phyloP scores from a whole-genome alignment of 768 basidiomycete genomes.

The Hypholoma sublateritium region DNA sequence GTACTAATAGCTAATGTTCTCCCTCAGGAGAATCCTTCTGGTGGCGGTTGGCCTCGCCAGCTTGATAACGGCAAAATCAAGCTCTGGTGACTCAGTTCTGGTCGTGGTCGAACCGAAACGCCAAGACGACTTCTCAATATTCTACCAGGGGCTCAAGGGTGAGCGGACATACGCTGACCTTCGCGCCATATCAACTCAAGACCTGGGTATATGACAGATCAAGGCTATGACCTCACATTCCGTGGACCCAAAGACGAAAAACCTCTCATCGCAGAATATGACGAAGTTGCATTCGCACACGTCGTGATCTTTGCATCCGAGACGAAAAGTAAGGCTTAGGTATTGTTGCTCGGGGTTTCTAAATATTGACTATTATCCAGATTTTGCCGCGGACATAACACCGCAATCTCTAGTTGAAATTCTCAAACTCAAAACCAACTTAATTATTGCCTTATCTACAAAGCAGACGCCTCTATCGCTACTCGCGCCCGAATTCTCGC shows the following conservation, averaged over 20 bases:
- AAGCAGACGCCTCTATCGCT: constrained; percentile 73
- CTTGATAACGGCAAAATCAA: constrained; percentile 61
- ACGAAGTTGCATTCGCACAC: constrained; percentile 76
- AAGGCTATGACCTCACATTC: constrained; percentile 87
- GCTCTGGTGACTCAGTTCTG: constrained; percentile 78
- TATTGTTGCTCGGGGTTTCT: background rate
- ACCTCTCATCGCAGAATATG: constrained; percentile 68
- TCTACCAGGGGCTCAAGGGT: constrained; percentile 83
- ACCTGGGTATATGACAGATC: constrained; percentile 40
- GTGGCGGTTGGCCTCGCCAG: constrained; percentile 30
- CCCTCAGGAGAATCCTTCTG: constrained; percentile 33
- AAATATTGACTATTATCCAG: constrained; percentile 34
- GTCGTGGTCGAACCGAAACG: constrained; percentile 78
- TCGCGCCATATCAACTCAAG: background rate
- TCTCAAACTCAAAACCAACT: constrained; percentile 70
- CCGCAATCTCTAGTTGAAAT: constrained; percentile 80
- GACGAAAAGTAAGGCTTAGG: constrained; percentile 66
- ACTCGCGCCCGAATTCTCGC: constrained; percentile 88
- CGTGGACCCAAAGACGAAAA: constrained; percentile 75
- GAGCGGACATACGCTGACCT: constrained; percentile 8
- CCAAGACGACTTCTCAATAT: constrained; percentile 75
- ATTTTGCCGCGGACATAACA: constrained; percentile 70
- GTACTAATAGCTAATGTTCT: constrained; percentile 33
- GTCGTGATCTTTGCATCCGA: constrained; percentile 86
- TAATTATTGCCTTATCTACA: constrained; percentile 80